Percentiles rank a stretch among this genome's conserved stretches.
Evolutionary conservation across 1,139 yeast genomes (phyloP).

Genomic region (Yarrowia galli): DNA sequence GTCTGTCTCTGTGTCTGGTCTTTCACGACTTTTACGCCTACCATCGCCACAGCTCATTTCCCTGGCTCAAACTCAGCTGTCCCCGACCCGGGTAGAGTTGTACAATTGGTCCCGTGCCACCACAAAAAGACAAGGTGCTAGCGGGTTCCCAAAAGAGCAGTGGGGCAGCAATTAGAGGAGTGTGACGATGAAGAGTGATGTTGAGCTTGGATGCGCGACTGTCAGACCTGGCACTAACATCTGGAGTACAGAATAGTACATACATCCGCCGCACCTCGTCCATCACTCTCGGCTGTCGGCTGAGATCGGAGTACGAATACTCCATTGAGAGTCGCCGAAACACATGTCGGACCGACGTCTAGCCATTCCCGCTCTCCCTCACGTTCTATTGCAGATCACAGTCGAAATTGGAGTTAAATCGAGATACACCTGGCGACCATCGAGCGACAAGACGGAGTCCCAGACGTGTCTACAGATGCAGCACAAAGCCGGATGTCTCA

Average conservation of each 20-base stretch:
- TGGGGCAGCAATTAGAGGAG: background rate
- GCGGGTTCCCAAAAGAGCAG: slow-evolving; percentile 1
- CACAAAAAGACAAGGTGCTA: background rate
- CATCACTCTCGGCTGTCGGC: slow-evolving; percentile 1
- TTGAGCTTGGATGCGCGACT: too few relatives aligned
- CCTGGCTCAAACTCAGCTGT: slow-evolving; percentile 18
- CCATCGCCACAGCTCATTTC: background rate
- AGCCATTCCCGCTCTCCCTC: slow-evolving; percentile 19
- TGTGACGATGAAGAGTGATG: too few relatives aligned
- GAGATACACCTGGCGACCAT: slow-evolving; percentile 11
- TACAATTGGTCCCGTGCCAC: slow-evolving; percentile 16
- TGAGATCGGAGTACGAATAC: background rate
- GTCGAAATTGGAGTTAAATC: slow-evolving; percentile 19
- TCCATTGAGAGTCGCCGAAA: background rate
- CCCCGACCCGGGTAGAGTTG: slow-evolving; percentile 34
- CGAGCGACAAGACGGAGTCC: slow-evolving; percentile 8
- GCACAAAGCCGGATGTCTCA: slow-evolving; percentile 1
- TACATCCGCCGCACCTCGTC: too few relatives aligned
- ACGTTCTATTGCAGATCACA: slow-evolving; percentile 14
- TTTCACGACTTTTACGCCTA: too few relatives aligned
- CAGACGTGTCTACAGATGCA: background rate
- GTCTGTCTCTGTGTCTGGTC: background rate
- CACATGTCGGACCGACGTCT: background rate
- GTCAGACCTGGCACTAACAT: too few relatives aligned
- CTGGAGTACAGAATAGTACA: too few relatives aligned